Conservation (phyloP, 768 basidiomycete genomes). For the Termitomyces sp. region DNA sequence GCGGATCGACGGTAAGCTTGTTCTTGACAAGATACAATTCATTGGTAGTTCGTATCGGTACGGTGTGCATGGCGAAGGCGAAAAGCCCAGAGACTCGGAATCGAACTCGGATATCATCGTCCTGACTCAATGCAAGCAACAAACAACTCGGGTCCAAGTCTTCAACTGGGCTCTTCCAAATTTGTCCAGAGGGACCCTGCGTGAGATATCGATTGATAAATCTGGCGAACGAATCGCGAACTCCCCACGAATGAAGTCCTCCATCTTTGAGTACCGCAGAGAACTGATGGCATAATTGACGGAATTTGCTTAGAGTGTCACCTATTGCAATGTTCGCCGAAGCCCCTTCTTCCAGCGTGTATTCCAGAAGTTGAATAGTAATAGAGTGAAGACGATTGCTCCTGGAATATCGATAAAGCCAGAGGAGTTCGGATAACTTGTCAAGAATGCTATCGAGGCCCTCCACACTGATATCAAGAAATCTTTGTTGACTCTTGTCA, state of each 20-base stretch:
- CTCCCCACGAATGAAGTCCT: slow-evolving; percentile 54
- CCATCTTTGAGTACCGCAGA: slow-evolving; percentile 33
- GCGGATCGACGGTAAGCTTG: slow-evolving; percentile 37
- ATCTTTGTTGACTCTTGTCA: slow-evolving; percentile 45
- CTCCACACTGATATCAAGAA: slow-evolving; percentile 45
- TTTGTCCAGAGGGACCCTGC: slow-evolving; percentile 45
- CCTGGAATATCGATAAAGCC: slow-evolving; percentile 46
- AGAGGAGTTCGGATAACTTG: slow-evolving; percentile 46
- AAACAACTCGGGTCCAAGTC: slow-evolving; percentile 33
- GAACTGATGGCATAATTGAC: slow-evolving; percentile 51
- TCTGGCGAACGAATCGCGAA: slow-evolving; percentile 56
- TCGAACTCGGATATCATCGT: slow-evolving; percentile 83
- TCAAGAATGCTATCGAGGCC: slow-evolving; percentile 50
- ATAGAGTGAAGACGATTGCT: slow-evolving; percentile 50
- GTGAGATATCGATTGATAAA: slow-evolving; percentile 66
- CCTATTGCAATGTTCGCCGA: slow-evolving; percentile 20
- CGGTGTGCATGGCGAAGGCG: slow-evolving; percentile 34
- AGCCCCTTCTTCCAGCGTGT: slow-evolving; percentile 60
- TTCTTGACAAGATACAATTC: slow-evolving; percentile 39
- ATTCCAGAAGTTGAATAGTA: slow-evolving; percentile 55
- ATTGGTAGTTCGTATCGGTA: slow-evolving; percentile 18
- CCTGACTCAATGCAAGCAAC: slow-evolving; percentile 50
- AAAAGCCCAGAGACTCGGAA: slow-evolving; percentile 69
- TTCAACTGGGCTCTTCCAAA: slow-evolving; percentile 38
- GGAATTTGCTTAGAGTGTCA: slow-evolving; percentile 39